These are phyloP conservation scores for Turnera subulata DNA, from an alignment of 345 rosid genomes.

Conservation along the genomic window DNA sequence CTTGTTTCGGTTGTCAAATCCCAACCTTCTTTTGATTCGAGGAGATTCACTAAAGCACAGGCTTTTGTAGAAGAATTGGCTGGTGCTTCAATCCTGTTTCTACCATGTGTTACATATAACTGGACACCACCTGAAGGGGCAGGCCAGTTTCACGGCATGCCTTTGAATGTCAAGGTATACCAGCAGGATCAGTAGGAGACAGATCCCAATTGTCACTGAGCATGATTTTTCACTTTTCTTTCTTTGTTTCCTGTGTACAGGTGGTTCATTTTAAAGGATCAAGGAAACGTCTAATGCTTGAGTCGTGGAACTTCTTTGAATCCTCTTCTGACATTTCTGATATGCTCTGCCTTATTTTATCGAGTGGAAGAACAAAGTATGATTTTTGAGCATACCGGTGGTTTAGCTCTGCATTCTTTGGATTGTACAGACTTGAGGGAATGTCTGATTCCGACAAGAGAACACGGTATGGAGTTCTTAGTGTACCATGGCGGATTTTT, in stretches of 20 bases:
- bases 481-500: too few species aligned
- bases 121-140: constrained; percentile 99
- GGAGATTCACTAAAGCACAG: constrained; percentile 57
- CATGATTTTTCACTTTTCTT: neutral
- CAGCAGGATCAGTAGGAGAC: too few species aligned
- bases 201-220: too few species aligned
- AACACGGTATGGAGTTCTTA: too few species aligned
- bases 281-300: constrained; percentile 93
- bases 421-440: too few species aligned
- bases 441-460: too few species aligned
- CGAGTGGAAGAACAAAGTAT: constrained; percentile 90
- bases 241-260: constrained; percentile 27
- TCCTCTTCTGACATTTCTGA: constrained; percentile 54
- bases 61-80: constrained; percentile 53
- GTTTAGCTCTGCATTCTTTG: neutral
- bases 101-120: constrained; percentile 78
- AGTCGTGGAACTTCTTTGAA: constrained; percentile 76
- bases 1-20: constrained; percentile 69
- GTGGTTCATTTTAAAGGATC: constrained; percentile 96
- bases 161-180: constrained; percentile 84
- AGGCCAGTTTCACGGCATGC: constrained; percentile 98
- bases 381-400: constrained; percentile 45
- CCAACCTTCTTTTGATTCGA: constrained; percentile 52
- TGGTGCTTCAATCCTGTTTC: constrained; percentile 62
- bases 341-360: constrained; percentile 75